These are phyloP conservation scores for Paramecium primaurelia DNA, from an alignment of 73 alveolate genomes.

Conservation along the genomic window DNA sequence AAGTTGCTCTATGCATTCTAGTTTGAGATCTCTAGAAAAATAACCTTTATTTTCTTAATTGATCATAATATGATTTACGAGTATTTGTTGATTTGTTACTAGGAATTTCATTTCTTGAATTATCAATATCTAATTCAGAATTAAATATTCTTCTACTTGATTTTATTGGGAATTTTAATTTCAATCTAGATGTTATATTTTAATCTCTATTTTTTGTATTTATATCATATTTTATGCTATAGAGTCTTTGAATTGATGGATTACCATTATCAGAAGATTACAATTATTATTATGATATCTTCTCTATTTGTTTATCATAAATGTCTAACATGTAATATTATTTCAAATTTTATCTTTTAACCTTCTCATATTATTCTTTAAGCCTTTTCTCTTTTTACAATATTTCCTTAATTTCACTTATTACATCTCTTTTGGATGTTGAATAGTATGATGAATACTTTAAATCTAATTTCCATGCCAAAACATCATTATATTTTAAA, in stretches of 20 bases:
- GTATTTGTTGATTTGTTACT: neutral
- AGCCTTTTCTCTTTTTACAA: neutral
- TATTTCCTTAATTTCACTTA: neutral
- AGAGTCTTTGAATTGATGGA: neutral
- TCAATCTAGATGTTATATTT: neutral
- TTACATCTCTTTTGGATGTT: conserved; percentile 14
- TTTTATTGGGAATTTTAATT: neutral
- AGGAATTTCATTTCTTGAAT: neutral
- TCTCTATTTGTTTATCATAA: neutral
- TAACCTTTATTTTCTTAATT: neutral
- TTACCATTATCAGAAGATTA: neutral
- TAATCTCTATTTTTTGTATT: neutral
- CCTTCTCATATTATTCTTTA: neutral
- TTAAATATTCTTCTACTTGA: neutral
- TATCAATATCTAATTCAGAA: neutral
- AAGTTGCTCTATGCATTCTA: neutral
- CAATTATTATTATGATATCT: neutral
- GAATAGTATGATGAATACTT: neutral
- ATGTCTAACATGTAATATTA: neutral
- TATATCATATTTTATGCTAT: neutral
- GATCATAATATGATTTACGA: neutral
- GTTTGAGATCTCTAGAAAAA: neutral
- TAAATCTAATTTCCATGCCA: conserved; percentile 45
- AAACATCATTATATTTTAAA: neutral
- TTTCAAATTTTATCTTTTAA: neutral